Evolutionary conservation across 2,329 filamentous ascomycete species (phyloP).

Genomic region (Diaporthe ilicicola): DNA sequence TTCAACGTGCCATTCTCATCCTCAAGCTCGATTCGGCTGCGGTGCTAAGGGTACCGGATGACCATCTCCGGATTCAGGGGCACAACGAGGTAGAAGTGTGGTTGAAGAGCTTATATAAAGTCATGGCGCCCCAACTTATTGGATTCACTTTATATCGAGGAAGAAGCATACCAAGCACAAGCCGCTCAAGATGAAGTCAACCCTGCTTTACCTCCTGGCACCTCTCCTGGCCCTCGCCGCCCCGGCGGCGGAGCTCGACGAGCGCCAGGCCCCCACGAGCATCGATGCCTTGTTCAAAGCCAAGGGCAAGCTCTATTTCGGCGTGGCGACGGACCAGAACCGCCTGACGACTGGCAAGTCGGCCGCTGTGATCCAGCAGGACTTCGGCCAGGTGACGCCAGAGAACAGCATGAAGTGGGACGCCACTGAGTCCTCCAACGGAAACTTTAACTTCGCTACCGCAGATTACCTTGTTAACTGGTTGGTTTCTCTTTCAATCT

Average conservation of each 20-base stretch:
- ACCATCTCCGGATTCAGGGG: slow-evolving; percentile 13
- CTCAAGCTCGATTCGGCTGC: background rate
- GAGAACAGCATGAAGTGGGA: slow-evolving; percentile 81
- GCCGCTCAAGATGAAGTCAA: slow-evolving; percentile 40
- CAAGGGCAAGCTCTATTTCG: slow-evolving; percentile 73
- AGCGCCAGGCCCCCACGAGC: slow-evolving; percentile 54
- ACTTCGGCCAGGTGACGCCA: slow-evolving; percentile 72
- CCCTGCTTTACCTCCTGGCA: slow-evolving; percentile 47
- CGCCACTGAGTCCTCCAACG: slow-evolving; percentile 56
- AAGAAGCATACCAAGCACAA: background rate
- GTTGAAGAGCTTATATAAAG: background rate
- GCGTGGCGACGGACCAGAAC: slow-evolving; percentile 63
- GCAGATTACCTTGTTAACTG: slow-evolving; percentile 69
- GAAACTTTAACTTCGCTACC: slow-evolving; percentile 62
- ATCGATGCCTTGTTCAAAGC: slow-evolving; percentile 66
- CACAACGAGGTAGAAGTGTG: background rate
- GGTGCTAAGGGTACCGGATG: background rate
- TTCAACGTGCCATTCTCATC: background rate
- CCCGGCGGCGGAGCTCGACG: slow-evolving; percentile 42
- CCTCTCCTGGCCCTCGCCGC: slow-evolving; percentile 41
- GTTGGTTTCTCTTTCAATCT: slow-evolving; percentile 18
- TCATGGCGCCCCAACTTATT: background rate
- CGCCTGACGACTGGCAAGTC: slow-evolving; percentile 58
- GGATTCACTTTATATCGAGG: background rate
- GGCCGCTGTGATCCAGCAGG: slow-evolving; percentile 63